Conservation (phyloP, 2,329 filamentous ascomycete genomes). For the Fusarium palustre region DNA sequence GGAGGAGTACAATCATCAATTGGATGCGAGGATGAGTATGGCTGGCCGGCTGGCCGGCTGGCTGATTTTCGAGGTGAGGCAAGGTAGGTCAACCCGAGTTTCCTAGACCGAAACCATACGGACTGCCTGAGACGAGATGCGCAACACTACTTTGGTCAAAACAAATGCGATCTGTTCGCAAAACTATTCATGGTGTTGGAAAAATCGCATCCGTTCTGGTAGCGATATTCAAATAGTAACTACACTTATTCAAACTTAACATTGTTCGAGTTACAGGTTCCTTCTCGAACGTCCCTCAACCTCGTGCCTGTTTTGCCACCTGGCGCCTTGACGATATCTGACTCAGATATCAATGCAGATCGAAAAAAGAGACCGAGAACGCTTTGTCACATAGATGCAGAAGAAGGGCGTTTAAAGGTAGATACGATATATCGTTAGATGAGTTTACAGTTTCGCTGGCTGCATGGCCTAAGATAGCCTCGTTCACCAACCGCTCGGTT, state of each 20-base stretch:
- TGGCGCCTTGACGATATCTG: conserved; percentile 33
- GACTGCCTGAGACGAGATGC: conserved; percentile 24
- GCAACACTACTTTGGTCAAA: conserved; percentile 8
- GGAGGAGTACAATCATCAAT: conserved; percentile 30
- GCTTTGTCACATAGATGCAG: background rate
- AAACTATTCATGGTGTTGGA: background rate
- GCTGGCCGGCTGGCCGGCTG: conserved; percentile 14
- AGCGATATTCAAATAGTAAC: background rate
- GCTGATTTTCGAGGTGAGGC: conserved; percentile 27
- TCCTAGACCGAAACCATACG: conserved; percentile 27
- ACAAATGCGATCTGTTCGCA: conserved; percentile 2
- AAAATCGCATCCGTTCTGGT: background rate
- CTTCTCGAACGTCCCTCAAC: conserved; percentile 11
- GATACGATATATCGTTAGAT: background rate
- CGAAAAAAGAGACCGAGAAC: background rate
- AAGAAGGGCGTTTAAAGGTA: background rate
- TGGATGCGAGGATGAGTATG: conserved; percentile 31
- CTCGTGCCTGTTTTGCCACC: conserved; percentile 34
- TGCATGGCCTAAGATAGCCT: background rate
- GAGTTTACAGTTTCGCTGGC: conserved; percentile 14
- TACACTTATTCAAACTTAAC: background rate
- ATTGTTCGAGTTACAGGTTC: conserved; percentile 29
- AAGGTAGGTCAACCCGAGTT: conserved; percentile 28
- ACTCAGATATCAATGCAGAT: conserved; percentile 32
- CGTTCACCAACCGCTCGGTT: conserved; percentile 13